These are phyloP conservation scores for Linnemannia schmuckeri DNA, from an alignment of 192 early-diverging fungal genomes.

Conservation along the genomic window DNA sequence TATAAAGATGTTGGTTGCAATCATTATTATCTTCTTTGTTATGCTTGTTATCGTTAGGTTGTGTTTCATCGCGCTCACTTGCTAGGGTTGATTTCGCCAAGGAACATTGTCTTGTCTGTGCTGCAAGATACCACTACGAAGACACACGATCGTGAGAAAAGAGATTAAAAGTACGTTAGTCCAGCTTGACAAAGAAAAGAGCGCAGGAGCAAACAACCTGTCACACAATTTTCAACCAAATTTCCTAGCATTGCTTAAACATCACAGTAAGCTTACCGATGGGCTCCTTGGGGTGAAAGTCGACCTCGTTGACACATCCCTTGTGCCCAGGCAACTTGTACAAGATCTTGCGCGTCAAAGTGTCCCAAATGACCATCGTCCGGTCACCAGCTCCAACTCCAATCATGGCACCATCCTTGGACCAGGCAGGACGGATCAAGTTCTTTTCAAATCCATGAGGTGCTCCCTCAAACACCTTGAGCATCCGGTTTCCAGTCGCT, in stretches of 20 bases:
- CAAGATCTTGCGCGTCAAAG: constrained; percentile 79
- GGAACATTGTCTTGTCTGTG: constrained; percentile 89
- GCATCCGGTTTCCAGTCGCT: constrained; percentile 76
- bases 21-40: neutral
- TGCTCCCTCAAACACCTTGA: constrained; percentile 88
- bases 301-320: constrained; percentile 93
- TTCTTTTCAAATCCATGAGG: constrained; percentile 98
- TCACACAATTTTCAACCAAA: neutral
- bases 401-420: constrained; percentile 85
- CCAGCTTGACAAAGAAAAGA: neutral
- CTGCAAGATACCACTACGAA: constrained; percentile 80
- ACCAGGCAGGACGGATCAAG: constrained; percentile 91
- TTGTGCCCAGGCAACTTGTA: constrained; percentile 98
- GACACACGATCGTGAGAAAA: neutral
- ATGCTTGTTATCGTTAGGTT: neutral
- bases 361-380: constrained; percentile 92
- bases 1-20: neutral
- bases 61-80: constrained; percentile 21
- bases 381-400: constrained; percentile 91
- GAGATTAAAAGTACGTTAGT: neutral
- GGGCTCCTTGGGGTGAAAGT: constrained; percentile 92
- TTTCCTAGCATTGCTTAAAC: neutral
- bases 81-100: constrained; percentile 83
- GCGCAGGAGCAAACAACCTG: neutral
- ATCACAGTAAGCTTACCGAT: constrained; percentile 62